Conservation (phyloP, 1,284 basidiomycete genomes). For the Ustilago xerochloae region DNA sequence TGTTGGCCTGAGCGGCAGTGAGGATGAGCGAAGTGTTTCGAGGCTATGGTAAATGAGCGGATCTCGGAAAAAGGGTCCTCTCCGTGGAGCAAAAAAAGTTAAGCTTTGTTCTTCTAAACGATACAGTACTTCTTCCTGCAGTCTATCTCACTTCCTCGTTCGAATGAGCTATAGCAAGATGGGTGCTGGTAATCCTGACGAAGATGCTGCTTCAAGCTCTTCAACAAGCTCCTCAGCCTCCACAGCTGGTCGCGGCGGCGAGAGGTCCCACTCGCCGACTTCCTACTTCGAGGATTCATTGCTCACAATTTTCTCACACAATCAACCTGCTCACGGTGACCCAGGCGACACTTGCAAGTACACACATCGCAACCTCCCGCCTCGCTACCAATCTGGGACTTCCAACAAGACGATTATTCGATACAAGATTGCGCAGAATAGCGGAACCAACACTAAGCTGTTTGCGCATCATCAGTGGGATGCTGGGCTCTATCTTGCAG, state of each 20-base stretch:
- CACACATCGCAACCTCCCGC: conserved; percentile 41
- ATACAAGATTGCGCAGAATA: conserved; percentile 52
- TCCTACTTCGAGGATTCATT: conserved; percentile 60
- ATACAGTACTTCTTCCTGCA: neutral
- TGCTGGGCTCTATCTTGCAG: conserved; percentile 58
- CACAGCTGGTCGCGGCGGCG: too few relatives aligned
- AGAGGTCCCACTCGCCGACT: conserved; percentile 33
- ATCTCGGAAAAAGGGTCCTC: neutral
- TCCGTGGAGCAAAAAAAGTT: neutral
- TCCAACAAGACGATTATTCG: conserved; percentile 13
- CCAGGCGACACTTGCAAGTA: conserved; percentile 52
- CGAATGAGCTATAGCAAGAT: neutral
- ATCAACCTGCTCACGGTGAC: conserved; percentile 60
- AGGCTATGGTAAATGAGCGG: neutral
- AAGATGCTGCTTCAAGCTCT: conserved; percentile 4
- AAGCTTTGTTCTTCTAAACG: neutral
- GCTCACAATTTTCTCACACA: conserved; percentile 58
- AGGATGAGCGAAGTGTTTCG: too few relatives aligned
- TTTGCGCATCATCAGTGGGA: conserved; percentile 67
- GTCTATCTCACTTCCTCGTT: neutral
- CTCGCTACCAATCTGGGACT: conserved; percentile 10
- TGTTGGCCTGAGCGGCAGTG: neutral
- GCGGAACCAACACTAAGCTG: conserved; percentile 54
- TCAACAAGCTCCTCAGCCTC: conserved; percentile 8
- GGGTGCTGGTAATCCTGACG: neutral